Base-by-base conservation (phyloP, 305 asterid genomes). In the Solanum chacoense region DNA sequence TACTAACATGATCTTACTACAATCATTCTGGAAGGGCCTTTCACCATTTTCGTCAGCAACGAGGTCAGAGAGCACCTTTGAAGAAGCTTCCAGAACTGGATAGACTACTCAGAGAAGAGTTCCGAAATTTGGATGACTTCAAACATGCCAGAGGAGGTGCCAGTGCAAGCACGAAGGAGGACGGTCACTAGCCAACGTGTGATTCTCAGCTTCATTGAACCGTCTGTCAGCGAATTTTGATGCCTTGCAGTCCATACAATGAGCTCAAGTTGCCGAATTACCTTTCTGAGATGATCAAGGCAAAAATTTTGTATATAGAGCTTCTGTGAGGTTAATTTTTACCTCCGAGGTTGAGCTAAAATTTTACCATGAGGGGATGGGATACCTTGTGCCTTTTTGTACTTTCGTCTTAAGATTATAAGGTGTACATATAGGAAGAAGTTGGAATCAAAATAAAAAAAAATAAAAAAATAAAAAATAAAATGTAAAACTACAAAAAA, bases 31-130 rank as follows among this genome's bases (percentile, higher is more conserved):
- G 90, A 95, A 96, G 99, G 99, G 98, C 97, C 76, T 94, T 96
- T 89, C 98, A 96, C 93, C 98, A 94, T 90, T 94, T 89, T 63
- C 93, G 97, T 42, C 93, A 90, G 59, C 91, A 45, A 11, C 91
- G 93, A 28, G 95, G 90, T 59, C 92, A 81, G 13, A 90, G 88
- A 88, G 94, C 93, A 55, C 91, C 93, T 24, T 86, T 95, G 87
- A 91, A 42, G 93, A 94, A 94, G 92, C 94, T 92, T 87, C 95
- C 96, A 14, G 97, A 95, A 87, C 71, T 96, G 93, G 98, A 94
- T 77, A 93, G 93, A 86, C 80, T 95, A 91, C 96, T 96, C 7
- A 93, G 90, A 85, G 98, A 93, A 83, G 96, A 95, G 87, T 96
- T 91, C 26, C 91, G 93, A 35, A 94, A 92, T 86, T 79, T 95